Evolutionary conservation across 805 yeast genomes (phyloP), one percentile per base, ranked within the genome.

Genomic region (Kodamaea kakaduensis): DNA sequence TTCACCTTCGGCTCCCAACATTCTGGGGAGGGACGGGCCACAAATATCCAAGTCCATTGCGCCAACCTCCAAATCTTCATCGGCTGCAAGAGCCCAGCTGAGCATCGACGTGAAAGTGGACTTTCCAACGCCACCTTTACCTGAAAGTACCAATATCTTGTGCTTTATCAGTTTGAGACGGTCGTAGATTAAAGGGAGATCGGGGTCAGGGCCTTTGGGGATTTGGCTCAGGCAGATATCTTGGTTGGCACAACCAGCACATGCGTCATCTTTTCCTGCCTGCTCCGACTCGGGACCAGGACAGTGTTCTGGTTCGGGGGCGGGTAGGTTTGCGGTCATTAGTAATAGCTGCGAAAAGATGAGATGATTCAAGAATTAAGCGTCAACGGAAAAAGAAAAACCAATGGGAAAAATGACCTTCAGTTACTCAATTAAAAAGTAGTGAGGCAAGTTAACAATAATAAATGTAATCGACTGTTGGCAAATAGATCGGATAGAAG

Each of bases 11-110:
- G 94, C 89, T 2, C 98, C 97, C 41, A 93, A 68, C 95, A 93
- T 93, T 40, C 82, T 73, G 0, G 98, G 97, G 46, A 93, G 67
- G 2, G 97, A 88, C 0, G 99, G 99, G 0, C 99, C 99, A 61
- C 98, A 93, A 23, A 93, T 87, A 64, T 93, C 99, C 37, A 93
- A 64, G 59, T 93, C 99, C 93, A 93, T 85, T 23, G 95, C 90
- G 3, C 97, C 99, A 8, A 93, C 81, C 55, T 93, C 97, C 17
- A 82, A 53, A 24, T 77, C 81, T 38, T 77, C 83, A 42, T 72
- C 77, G 1, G 88, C 81, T 3, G 97, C 89, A 25, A 93, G 61
- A 0, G 97, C 96, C 96, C 97, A 93, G 13, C 95, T 78, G n/a
- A 93, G 70, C 93, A 93, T 84, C 3, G 95, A 76, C 0, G 97